These are phyloP conservation scores for Dendrostoma leiphaemia DNA, from an alignment of 2,329 filamentous ascomycete genomes.

Conservation along the genomic window DNA sequence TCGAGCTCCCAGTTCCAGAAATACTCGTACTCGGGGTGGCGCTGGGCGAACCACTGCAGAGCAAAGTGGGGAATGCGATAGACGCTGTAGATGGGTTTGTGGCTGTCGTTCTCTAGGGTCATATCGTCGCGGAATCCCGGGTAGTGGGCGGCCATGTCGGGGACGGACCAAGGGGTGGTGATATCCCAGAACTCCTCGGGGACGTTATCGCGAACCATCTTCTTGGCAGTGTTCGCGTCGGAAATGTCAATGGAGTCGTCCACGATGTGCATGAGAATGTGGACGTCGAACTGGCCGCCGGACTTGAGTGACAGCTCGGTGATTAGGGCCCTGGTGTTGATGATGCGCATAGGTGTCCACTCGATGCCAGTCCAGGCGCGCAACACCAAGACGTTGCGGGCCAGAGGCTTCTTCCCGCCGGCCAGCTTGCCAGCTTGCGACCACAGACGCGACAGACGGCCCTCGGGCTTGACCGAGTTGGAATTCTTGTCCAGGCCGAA, in stretches of 20 bases:
- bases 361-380: constrained; percentile 73
- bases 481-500: constrained; percentile 42
- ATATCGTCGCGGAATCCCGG: constrained; percentile 70
- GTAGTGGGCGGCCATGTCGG: constrained; percentile 74
- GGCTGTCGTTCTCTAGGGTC: constrained; percentile 48
- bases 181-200: constrained; percentile 58
- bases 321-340: constrained; percentile 75
- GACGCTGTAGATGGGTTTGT: constrained; percentile 51
- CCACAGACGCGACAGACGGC: constrained; percentile 13
- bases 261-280: constrained; percentile 76
- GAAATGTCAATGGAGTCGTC: constrained; percentile 56
- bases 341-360: constrained; percentile 76
- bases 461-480: constrained; percentile 5
- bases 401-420: constrained; percentile 15
- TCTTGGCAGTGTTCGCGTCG: constrained; percentile 58
- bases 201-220: constrained; percentile 46
- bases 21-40: constrained; percentile 76
- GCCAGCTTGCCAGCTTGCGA: constrained; percentile 15
- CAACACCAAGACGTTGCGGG: constrained; percentile 71
- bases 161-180: constrained; percentile 73
- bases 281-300: constrained; percentile 79
- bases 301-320: constrained; percentile 73
- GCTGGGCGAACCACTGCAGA: constrained; percentile 70
- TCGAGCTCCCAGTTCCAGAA: constrained; percentile 91
- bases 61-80: constrained; percentile 46